Percentiles rank a stretch among this genome's conserved stretches.
Conservation (phyloP, 106 monocot species). For the Allium fistulosum region DNA sequence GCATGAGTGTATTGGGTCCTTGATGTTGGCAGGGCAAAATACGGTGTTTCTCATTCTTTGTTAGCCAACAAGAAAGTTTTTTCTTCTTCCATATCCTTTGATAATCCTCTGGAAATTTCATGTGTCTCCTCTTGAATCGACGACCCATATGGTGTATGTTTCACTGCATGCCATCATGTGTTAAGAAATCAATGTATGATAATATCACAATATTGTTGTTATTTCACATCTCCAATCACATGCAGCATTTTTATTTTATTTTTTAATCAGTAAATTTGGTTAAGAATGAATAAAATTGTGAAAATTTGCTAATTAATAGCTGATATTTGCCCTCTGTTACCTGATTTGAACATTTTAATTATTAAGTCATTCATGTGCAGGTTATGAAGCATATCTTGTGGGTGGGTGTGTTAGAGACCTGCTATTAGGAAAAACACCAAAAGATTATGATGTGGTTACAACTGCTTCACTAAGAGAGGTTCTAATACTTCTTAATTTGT, state of each 20-base stretch:
- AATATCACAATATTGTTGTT: background rate
- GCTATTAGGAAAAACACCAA: conserved; percentile 71
- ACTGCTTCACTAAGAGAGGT: conserved; percentile 79
- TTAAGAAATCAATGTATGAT: background rate
- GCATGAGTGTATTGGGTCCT: too few species aligned
- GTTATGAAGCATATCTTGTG: conserved; percentile 84
- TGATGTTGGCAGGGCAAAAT: too few species aligned
- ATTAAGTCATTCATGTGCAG: conserved; percentile 25
- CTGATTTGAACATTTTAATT: background rate
- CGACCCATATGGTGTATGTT: too few species aligned
- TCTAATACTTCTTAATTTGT: background rate
- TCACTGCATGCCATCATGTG: too few species aligned
- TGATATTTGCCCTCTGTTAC: background rate
- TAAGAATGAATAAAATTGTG: background rate
- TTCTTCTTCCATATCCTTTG: too few species aligned
- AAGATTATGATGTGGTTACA: conserved; percentile 95
- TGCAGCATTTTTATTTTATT: background rate
- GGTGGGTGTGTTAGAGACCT: conserved; percentile 98
- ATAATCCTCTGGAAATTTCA: too few species aligned
- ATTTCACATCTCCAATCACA: background rate
- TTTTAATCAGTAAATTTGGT: background rate
- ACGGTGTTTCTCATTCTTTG: too few species aligned
- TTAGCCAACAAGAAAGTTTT: too few species aligned
- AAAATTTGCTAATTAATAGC: background rate
- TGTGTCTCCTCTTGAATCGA: too few species aligned